These are phyloP conservation scores for Metarhizium robertsii DNA, from an alignment of 2,329 filamentous ascomycete genomes.

Conservation along the genomic window DNA sequence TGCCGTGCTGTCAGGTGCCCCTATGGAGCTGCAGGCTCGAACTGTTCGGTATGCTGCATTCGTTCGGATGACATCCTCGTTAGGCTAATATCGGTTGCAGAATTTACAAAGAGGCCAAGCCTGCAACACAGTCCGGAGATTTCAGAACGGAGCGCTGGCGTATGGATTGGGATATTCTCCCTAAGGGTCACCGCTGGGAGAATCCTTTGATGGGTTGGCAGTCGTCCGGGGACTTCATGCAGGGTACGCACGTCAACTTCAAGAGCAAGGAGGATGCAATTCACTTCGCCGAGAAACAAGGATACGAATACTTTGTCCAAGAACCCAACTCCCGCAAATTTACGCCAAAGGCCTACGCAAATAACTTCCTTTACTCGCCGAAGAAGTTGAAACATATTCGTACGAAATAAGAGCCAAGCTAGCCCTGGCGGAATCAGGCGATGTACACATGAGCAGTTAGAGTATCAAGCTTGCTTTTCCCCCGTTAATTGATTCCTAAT, in stretches of 20 bases:
- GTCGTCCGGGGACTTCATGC: slow-evolving; percentile 89
- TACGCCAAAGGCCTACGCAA: slow-evolving; percentile 87
- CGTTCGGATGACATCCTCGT: background rate
- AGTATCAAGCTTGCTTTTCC: too few relatives aligned
- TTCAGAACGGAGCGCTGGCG: slow-evolving; percentile 84
- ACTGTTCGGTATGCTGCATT: slow-evolving; percentile 67
- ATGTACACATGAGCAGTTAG: background rate
- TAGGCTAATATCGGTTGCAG: slow-evolving; percentile 33
- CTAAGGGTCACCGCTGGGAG: slow-evolving; percentile 95
- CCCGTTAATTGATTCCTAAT: background rate
- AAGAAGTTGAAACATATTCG: slow-evolving; percentile 82
- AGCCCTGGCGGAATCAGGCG: background rate
- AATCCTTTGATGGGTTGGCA: slow-evolving; percentile 99
- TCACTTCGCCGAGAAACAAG: slow-evolving; percentile 93
- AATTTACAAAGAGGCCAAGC: slow-evolving; percentile 85
- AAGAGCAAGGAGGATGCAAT: slow-evolving; percentile 91
- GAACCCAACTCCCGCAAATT: slow-evolving; percentile 87
- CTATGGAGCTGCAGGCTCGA: slow-evolving; percentile 85
- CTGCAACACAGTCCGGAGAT: slow-evolving; percentile 90
- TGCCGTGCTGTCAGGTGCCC: slow-evolving; percentile 82
- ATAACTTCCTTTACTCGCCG: slow-evolving; percentile 83
- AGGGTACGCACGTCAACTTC: slow-evolving; percentile 86
- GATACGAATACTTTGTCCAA: slow-evolving; percentile 98
- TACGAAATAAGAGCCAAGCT: slow-evolving; percentile 52
- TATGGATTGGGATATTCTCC: slow-evolving; percentile 95